Base-by-base conservation (phyloP, 805 yeast species). In the Schizosaccharomyces octosporus region DNA sequence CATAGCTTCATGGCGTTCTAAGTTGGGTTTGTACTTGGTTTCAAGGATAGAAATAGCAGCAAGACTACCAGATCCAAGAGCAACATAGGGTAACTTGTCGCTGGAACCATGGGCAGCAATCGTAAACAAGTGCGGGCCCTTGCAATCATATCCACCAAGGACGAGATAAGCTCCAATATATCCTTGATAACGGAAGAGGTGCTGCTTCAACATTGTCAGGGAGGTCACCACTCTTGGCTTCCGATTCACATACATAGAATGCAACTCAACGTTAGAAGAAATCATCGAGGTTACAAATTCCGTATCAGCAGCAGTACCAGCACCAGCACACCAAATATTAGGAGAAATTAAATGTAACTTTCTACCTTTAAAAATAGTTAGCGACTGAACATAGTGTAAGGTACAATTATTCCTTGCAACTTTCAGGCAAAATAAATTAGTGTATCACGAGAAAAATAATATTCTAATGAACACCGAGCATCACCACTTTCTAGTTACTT, bases 271-370 rank as follows among this genome's bases (percentile, higher is more conserved):
- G 71, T 90, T 89, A 48, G 95, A 86, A 45, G 87, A 81, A 66
- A 88, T 88, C 69, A 93, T 77, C 72, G 88, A 95, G 4, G 98
- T 93, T 48, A 93, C 97, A 82, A 88, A 87, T 72, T 93, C 97
- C 13, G 97, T 93, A 71, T 93, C 98, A 6, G 98, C 97, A 39
- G 98, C 98, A n/a, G 98, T 93, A 72, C 98, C 98, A 2, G 98
- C 98, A 69, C 98, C 98, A 61, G 98, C 98, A 81, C 98, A 90
- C 97, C 97, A 90, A 70, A 89, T 88, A 69, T 79, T 80, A 9
- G 97, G 95, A 5, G 95, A 79, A 65, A 89, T 78, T 66, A 94
- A 76, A 74, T 90, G 97, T 64, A 86, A 74, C 70, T 85, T 85
- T 68, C 85, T 93, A 78, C 94, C 85, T 72, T 85, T 85, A 55